Conservation (phyloP, 768 basidiomycete species). For the Lactifluus hygrophoroides region DNA sequence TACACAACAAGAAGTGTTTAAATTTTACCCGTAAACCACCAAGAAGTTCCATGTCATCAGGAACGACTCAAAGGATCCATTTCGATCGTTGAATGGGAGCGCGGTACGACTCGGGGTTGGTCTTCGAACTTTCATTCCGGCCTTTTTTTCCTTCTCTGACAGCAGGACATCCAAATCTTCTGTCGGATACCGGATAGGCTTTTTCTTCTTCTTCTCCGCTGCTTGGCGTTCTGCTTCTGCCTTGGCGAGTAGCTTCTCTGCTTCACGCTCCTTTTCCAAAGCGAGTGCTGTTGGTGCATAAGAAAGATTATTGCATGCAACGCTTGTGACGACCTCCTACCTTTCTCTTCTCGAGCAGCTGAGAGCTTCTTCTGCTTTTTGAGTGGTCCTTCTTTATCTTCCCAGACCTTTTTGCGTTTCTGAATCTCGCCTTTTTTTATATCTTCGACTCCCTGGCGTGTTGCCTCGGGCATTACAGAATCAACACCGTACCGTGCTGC, state of each 20-base stretch:
- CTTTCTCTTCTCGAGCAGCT: constrained; percentile 65
- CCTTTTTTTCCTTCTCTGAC: constrained; percentile 75
- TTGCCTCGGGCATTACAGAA: constrained; percentile 79
- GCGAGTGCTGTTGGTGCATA: constrained; percentile 31
- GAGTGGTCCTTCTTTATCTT: constrained; percentile 74
- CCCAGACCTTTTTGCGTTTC: constrained; percentile 87
- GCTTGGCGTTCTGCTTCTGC: constrained; percentile 65
- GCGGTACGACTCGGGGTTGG: constrained; percentile 54
- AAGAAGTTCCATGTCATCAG: constrained; percentile 93
- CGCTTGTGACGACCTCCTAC: constrained; percentile 29
- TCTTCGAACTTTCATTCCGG: constrained; percentile 58
- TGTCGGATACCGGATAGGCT: constrained; percentile 84
- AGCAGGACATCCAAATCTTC: constrained; percentile 83
- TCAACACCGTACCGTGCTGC: constrained; percentile 81
- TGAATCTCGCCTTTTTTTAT: constrained; percentile 85
- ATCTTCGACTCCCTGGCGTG: constrained; percentile 65
- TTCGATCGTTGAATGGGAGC: constrained; percentile 61
- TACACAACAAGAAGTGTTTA: background rate
- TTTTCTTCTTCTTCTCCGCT: constrained; percentile 81
- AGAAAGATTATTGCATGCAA: constrained; percentile 14
- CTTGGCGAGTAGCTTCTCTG: constrained; percentile 51
- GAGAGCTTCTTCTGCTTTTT: constrained; percentile 79
- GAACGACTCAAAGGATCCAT: constrained; percentile 70
- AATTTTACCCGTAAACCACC: constrained; percentile 76
- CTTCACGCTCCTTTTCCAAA: constrained; percentile 63